Conservation (phyloP, 495 filamentous ascomycete species). For the Hypomontagnella submonticulosa region DNA sequence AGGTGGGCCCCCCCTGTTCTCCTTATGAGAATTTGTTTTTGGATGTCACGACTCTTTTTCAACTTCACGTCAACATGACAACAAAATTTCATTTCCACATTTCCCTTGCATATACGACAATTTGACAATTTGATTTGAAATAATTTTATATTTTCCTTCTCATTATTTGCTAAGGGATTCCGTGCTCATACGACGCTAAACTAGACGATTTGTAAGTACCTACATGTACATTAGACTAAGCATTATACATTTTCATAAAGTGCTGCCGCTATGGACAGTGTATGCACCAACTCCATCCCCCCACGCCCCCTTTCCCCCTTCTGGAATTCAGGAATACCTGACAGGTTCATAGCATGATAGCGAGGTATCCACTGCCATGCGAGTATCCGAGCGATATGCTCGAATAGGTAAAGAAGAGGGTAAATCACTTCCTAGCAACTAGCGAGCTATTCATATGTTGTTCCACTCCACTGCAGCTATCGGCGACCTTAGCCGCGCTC, state of each 20-base stretch:
- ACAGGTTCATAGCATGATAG: slow-evolving; percentile 4
- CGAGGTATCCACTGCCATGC: slow-evolving; percentile 28
- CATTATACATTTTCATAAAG: slow-evolving; percentile 30
- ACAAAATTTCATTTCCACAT: neutral
- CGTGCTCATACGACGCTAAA: slow-evolving; percentile 6
- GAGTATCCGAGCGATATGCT: slow-evolving; percentile 18
- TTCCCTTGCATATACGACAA: slow-evolving; percentile 14
- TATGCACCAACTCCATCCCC: slow-evolving; percentile 24
- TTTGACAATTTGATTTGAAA: neutral
- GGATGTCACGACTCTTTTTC: slow-evolving; percentile 38
- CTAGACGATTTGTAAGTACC: neutral
- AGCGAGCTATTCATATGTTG: slow-evolving; percentile 43
- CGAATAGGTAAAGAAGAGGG: slow-evolving; percentile 11
- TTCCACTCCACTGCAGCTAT: slow-evolving; percentile 46
- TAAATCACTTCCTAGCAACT: slow-evolving; percentile 37
- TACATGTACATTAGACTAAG: slow-evolving; percentile 16
- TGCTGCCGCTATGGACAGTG: neutral
- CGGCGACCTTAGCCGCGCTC: slow-evolving; percentile 38
- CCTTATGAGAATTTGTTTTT: slow-evolving; percentile 9
- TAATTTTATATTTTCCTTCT: neutral
- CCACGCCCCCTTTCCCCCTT: neutral
- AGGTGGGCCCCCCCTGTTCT: no score
- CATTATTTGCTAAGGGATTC: slow-evolving; percentile 7
- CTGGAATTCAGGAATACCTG: slow-evolving; percentile 11
- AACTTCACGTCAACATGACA: slow-evolving; percentile 39